phyloP scores from a whole-genome alignment of 345 rosid species.

The Salix udensis region DNA sequence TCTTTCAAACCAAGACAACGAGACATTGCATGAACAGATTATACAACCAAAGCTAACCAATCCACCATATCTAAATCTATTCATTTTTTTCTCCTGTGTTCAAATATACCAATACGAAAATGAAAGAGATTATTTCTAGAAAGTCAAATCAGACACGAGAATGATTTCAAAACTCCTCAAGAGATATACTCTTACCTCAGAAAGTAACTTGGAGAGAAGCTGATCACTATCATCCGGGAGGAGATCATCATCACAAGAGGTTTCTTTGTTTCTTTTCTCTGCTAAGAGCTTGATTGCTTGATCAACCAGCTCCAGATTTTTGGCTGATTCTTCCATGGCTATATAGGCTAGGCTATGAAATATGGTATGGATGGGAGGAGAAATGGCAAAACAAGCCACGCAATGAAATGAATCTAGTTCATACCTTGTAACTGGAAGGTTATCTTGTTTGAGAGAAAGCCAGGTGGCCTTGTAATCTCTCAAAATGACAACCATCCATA shows the following conservation, averaged over 20 bases:
- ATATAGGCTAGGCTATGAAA: background rate
- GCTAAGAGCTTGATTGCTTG: slow-evolving; percentile 47
- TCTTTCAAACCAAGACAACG: background rate
- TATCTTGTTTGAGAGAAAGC: background rate
- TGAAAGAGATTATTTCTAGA: background rate
- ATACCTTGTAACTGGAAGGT: background rate
- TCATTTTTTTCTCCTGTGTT: no score
- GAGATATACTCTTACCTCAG: slow-evolving; percentile 42
- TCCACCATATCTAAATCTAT: background rate
- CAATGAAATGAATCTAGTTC: background rate
- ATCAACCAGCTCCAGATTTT: slow-evolving; percentile 39
- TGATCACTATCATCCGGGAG: slow-evolving; percentile 35
- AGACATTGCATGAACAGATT: background rate
- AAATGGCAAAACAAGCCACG: background rate
- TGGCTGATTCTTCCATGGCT: slow-evolving; percentile 40
- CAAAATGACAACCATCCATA: background rate
- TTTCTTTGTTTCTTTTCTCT: slow-evolving; percentile 37
- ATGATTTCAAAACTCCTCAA: background rate
- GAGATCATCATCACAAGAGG: slow-evolving; percentile 19
- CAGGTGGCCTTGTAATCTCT: background rate
- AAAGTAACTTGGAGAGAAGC: slow-evolving; percentile 45
- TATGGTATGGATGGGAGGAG: background rate
- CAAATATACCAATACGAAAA: no score
- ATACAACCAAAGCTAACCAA: background rate
- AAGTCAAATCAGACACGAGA: background rate